Conservation (phyloP, 345 rosid genomes). For the Capsella bursapastoris region DNA sequence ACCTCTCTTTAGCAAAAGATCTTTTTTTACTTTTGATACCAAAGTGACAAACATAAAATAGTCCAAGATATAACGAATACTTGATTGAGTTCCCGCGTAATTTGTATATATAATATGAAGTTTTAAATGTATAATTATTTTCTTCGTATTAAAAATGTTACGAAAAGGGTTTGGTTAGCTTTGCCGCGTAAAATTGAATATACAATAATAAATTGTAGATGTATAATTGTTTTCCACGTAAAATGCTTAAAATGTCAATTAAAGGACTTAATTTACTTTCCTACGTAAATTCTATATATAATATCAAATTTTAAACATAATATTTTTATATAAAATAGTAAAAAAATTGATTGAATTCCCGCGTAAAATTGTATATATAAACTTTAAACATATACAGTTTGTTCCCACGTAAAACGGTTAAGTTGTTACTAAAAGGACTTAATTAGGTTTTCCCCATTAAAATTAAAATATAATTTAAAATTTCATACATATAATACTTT, state of each 20-base stretch:
- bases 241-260: not conserved
- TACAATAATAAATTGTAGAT: not conserved
- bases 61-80: not conserved
- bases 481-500: no score
- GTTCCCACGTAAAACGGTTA: not conserved
- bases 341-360: no score
- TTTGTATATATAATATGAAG: not conserved
- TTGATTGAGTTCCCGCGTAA: no score
- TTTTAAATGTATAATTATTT: not conserved
- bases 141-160: not conserved
- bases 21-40: not conserved
- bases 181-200: not conserved
- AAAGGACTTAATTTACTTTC: no score
- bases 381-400: no score
- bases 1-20: not conserved
- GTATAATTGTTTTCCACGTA: not conserved
- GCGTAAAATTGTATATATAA: no score
- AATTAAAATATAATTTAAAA: no score
- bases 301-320: no score
- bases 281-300: no score
- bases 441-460: not conserved
- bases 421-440: no score
- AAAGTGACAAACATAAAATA: not conserved
- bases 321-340: no score
- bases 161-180: not conserved